phyloP scores from a whole-genome alignment of 2,329 filamentous ascomycete genomes.

The Colletotrichum cordylinicola region DNA sequence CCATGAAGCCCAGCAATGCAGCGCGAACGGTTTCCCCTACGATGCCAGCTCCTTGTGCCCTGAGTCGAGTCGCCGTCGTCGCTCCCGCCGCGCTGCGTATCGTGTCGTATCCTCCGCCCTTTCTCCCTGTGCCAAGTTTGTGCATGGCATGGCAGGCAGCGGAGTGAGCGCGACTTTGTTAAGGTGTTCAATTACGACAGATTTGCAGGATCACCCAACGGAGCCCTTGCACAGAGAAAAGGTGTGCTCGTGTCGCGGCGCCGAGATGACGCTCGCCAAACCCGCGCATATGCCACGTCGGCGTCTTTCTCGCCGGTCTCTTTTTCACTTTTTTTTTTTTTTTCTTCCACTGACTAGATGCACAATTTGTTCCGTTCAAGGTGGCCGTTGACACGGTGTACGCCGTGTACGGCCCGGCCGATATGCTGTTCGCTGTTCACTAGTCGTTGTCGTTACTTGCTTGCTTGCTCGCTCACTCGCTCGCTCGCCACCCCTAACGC shows the following conservation, averaged over 20 bases:
- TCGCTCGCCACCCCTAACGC: not conserved
- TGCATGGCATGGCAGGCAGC: not conserved
- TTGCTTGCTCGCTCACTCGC: not conserved
- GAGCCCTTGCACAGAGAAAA: not conserved
- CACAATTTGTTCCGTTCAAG: not conserved
- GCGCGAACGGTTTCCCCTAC: conserved; percentile 13
- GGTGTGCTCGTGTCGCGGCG: not conserved
- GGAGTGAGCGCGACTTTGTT: not conserved
- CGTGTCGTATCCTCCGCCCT: not conserved
- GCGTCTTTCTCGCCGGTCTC: not conserved
- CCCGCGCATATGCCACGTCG: not conserved
- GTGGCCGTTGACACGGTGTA: not conserved
- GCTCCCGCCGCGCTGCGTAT: not conserved
- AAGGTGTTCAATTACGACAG: not conserved
- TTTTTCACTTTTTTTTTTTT: not conserved
- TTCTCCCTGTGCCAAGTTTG: not conserved
- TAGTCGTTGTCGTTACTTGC: not conserved
- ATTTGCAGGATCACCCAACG: not conserved
- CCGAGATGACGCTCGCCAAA: not conserved
- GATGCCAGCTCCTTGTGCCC: not conserved
- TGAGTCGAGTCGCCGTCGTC: not conserved
- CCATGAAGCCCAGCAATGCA: conserved; percentile 6
- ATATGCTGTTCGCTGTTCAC: not conserved
- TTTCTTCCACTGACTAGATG: not conserved
- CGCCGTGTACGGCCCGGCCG: not conserved